Conservation (phyloP, 2,329 filamentous ascomycete species). For the Coniochaeta sp. region DNA sequence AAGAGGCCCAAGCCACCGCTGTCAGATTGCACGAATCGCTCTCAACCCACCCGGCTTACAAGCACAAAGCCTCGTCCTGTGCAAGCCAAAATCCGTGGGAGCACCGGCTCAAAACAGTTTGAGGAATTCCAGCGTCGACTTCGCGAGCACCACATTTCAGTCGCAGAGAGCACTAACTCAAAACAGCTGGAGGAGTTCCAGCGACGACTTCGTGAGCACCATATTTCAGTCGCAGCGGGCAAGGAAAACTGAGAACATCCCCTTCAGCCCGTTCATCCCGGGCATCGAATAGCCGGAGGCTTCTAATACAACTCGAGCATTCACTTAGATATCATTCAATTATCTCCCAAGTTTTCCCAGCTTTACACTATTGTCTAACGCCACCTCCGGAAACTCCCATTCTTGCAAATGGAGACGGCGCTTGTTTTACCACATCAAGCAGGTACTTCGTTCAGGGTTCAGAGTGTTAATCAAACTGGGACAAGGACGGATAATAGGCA, state of each 20-base stretch:
- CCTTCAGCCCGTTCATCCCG: not conserved
- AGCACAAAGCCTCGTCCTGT: not conserved
- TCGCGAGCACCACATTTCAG: not conserved
- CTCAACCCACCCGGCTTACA: not conserved
- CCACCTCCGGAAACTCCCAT: not conserved
- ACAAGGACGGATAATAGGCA: not conserved
- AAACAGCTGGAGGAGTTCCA: not conserved
- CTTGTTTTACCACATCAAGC: not conserved
- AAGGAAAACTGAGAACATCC: not conserved
- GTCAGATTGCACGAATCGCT: not conserved
- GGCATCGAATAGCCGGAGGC: not conserved
- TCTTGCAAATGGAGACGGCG: not conserved
- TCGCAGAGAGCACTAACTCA: not conserved
- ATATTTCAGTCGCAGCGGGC: not conserved
- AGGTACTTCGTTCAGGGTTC: not conserved
- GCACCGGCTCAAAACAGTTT: not conserved
- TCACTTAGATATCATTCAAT: not conserved
- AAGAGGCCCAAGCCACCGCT: not conserved
- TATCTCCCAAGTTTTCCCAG: not conserved
- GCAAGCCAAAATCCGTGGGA: not conserved
- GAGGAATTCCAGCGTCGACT: not conserved
- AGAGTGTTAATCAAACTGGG: not conserved
- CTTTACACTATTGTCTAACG: not conserved
- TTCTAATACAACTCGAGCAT: not conserved
- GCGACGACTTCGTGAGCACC: not conserved